phyloP scores from a whole-genome alignment of 352 stramenopile species.

The Paralagenidium karlingii region DNA sequence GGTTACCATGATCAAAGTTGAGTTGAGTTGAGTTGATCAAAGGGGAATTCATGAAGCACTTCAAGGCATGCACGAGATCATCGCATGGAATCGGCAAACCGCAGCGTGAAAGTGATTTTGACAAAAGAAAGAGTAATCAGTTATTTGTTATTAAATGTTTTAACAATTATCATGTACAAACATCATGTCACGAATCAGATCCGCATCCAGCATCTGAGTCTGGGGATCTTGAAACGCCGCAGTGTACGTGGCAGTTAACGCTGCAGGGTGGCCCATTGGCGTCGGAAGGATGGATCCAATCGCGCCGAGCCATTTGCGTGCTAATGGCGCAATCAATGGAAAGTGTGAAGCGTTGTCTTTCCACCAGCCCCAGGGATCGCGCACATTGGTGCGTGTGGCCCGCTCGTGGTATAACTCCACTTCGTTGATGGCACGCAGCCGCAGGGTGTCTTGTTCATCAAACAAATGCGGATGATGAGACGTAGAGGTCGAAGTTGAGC shows the following conservation, averaged over 20 bases:
- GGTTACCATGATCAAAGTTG: no score
- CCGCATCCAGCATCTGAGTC: no score
- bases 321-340: slow-evolving; percentile 24
- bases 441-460: slow-evolving; percentile 21
- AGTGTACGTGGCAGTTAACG: slow-evolving; percentile 3
- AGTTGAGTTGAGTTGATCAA: no score
- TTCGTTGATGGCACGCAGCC: slow-evolving; percentile 15
- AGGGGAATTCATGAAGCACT: no score
- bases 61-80: no score
- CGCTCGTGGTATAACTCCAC: slow-evolving; percentile 28
- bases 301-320: slow-evolving; percentile 26
- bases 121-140: no score
- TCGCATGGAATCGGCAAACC: no score
- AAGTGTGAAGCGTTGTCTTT: slow-evolving; percentile 16
- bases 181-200: slow-evolving; percentile 30
- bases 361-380: slow-evolving; percentile 32
- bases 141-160: no score
- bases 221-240: slow-evolving; percentile 17
- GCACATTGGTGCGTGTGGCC: slow-evolving; percentile 16
- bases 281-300: slow-evolving; percentile 23
- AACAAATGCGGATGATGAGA: slow-evolving; percentile 8
- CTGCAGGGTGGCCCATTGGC: slow-evolving; percentile 1
- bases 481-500: slow-evolving; percentile 7
- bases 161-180: slow-evolving; percentile 39
- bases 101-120: no score